phyloP scores from a whole-genome alignment of 1,284 basidiomycete species.

The Ganoderma multipileum region DNA sequence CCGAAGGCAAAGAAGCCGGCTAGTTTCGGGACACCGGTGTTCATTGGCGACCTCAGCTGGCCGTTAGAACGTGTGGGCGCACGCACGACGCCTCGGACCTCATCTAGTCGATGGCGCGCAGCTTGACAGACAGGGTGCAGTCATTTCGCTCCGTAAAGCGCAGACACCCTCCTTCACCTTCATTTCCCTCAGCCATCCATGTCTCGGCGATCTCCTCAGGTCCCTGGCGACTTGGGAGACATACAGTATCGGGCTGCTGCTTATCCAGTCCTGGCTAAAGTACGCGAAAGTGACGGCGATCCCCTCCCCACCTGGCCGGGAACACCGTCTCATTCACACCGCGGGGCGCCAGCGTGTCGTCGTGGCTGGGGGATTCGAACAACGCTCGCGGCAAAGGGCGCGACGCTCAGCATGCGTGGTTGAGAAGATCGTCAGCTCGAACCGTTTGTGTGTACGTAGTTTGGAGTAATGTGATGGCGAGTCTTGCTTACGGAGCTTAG shows the following conservation, averaged over 20 bases:
- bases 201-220: not conserved
- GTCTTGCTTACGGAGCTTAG: not conserved
- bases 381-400: slow-evolving; percentile 62
- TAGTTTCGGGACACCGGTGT: not conserved
- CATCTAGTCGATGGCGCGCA: not conserved
- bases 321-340: slow-evolving; percentile 67
- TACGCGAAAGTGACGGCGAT: slow-evolving; percentile 65
- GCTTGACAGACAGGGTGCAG: not conserved
- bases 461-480: not conserved
- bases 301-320: slow-evolving; percentile 72
- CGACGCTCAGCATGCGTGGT: slow-evolving; percentile 54
- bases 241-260: not conserved
- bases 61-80: not conserved
- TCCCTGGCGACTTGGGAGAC: not conserved
- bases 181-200: not conserved
- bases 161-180: not conserved
- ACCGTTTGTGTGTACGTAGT: slow-evolving; percentile 68
- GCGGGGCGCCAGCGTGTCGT: slow-evolving; percentile 67
- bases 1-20: not conserved
- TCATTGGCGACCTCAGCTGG: not conserved
- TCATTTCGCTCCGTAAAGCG: not conserved
- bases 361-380: slow-evolving; percentile 72
- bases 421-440: slow-evolving; percentile 52
- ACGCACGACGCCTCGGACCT: not conserved
- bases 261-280: slow-evolving; percentile 50